A percentile compares a stretch with the other conserved stretches of the same genome.
Evolutionary conservation across 495 filamentous ascomycete species (phyloP).

Genomic region (Penicillium cataractarum): DNA sequence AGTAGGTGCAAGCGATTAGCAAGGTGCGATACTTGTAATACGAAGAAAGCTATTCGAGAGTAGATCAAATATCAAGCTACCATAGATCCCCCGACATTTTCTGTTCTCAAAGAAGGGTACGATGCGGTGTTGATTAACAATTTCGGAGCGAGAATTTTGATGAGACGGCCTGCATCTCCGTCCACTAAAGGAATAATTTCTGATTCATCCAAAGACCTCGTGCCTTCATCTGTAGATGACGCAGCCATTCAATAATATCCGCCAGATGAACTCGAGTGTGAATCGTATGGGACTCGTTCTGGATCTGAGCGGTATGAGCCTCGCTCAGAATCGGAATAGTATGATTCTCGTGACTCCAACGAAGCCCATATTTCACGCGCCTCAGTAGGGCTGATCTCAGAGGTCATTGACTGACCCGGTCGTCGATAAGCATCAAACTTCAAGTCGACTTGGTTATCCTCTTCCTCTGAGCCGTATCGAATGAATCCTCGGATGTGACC

Average conservation of each 20-base stretch:
- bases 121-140: background rate
- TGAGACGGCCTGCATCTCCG: background rate
- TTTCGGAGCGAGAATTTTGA: background rate
- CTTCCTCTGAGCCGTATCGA: background rate
- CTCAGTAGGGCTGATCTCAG: slow-evolving; percentile 3
- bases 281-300: too few species aligned
- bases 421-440: background rate
- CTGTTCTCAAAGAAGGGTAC: background rate
- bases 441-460: background rate
- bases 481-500: slow-evolving; percentile 3
- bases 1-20: background rate
- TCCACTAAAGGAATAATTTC: background rate
- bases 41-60: background rate
- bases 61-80: background rate
- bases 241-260: background rate
- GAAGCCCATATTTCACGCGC: slow-evolving; percentile 3
- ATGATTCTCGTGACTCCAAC: background rate
- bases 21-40: background rate
- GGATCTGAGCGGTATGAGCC: too few species aligned
- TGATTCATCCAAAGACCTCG: background rate
- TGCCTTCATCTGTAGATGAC: background rate
- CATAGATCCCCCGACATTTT: background rate
- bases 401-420: background rate
- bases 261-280: background rate
- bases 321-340: background rate